These are phyloP conservation scores for Solanum piurae DNA, from an alignment of 257 asterid genomes.

Conservation along the genomic window DNA sequence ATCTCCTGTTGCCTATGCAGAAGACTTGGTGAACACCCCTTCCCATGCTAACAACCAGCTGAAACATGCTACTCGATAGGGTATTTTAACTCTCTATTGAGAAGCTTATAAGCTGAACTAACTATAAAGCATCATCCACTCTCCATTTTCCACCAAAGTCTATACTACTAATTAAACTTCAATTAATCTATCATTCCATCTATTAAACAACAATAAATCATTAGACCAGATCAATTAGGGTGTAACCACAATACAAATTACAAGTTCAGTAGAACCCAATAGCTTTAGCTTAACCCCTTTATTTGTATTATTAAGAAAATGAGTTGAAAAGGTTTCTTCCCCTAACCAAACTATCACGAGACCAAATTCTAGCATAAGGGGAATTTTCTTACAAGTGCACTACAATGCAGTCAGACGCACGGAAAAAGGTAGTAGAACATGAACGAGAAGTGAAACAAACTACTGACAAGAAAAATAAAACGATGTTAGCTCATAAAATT, in stretches of 20 bases:
- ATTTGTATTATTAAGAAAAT: too few relatives aligned
- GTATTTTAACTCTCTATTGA: too few relatives aligned
- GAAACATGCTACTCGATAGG: too few relatives aligned
- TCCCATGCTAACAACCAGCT: too few relatives aligned
- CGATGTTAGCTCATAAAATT: not conserved
- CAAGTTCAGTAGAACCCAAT: too few relatives aligned
- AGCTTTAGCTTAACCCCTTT: too few relatives aligned
- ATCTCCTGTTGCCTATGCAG: slow-evolving; percentile 65
- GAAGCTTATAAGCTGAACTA: too few relatives aligned
- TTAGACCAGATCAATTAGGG: not conserved
- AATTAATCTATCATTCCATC: not conserved
- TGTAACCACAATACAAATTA: not conserved
- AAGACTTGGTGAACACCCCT: slow-evolving; percentile 21
- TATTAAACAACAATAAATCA: not conserved
- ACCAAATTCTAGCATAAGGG: not conserved
- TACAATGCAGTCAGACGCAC: not conserved
- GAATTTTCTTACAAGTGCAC: not conserved
- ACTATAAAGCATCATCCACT: too few relatives aligned
- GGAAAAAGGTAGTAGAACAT: not conserved
- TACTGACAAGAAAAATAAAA: not conserved
- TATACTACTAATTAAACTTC: not conserved
- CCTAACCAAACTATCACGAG: not conserved
- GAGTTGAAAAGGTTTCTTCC: not conserved
- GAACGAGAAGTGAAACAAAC: not conserved
- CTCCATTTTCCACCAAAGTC: too few relatives aligned